Base-by-base conservation (phyloP, 208 protist species). In the Endotrypanum monterogeii region DNA sequence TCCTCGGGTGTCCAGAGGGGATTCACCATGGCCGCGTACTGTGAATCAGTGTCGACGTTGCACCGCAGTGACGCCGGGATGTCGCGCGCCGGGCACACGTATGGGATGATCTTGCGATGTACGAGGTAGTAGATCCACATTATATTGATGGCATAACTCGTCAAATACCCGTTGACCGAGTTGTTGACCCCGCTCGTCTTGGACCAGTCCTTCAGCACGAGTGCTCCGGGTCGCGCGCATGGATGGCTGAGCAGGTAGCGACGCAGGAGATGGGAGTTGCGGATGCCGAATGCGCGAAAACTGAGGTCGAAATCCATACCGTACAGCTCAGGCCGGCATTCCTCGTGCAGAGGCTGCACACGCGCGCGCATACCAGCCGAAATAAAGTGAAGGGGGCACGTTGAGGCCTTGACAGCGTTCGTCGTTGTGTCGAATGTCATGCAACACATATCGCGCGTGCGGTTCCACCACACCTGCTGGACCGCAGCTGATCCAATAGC, bases 71-170 rank as follows among this genome's bases (percentile, higher is more conserved):
- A 86, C 9, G 84, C 87, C 0, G 89, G 84, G 28, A 97, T 88
- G 56, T 89, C 84, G 28, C 72, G 74, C 6, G 88, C 71, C 11
- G 94, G 94, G 72, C 94, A 89, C 16, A 96, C 89, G 71, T 94
- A 96, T 18, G 84, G 81, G 12, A 98, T 83, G 25, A 89, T 54
- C 41, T 82, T 69, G 28, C 87, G 83, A 60, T 95, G 90, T 30
- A 98, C 86, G n/a, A 98, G 87, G 72, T 89, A 98, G 73, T 96
- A 98, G 48, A 98, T 94, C 89, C 90, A 98, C 88, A 98, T 85
- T 23, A 98, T 95, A 74, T 94, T 95, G 51, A 98, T 85, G 16
- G 94, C 91, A 76, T 98, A 98, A 76, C 89, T 95, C 35, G 94
- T 96, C 63, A 98, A 84, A 69, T 92, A 96, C 8, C 94, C 94